Base-by-base conservation (phyloP, 2,329 filamentous ascomycete species). In the Claviceps fusiformis region DNA sequence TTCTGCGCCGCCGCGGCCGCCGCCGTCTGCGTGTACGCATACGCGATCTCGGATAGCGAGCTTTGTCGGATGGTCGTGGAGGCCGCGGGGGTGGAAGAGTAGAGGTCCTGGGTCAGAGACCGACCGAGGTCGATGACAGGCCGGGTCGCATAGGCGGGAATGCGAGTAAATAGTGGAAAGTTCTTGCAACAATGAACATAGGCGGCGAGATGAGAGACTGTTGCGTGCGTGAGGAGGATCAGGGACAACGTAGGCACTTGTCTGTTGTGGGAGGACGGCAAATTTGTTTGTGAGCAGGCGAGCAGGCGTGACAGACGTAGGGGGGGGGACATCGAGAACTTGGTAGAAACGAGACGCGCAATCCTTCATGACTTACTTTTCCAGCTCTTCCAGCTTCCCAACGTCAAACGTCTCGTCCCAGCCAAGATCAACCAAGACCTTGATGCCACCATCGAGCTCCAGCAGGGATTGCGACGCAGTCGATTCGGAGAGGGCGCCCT, bases 171-270 rank as follows among this genome's bases (percentile, higher is more conserved):
- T 50, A 89, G 78, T 49, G 93, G 90, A 59, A 97, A 87, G 69
- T 96, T 86, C 71, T 95, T 95, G 83, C 93, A 97, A 75, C 91
- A 96, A 70, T 97, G 91, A 47, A 89, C 91, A 68, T 89, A 96
- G 57, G 93, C 93, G 61, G 89, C 92, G 55, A 98, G 80, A 72
- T 98, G 93, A 53, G 89, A 83, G 53, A 89, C 81, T 0, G 92
- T 98, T 59, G 93, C 88, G 69, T 98, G 93, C 1, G 93, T 98
- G 61, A 98, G 80, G 45, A 98, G 87, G 64, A 98, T 86, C 62
- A 98, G 78, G 3, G 93, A 97, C 47, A 98, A 79, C 0, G 92
- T 95, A 27, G 92, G 88, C 10, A 95, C 82, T 75, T 95, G 88
- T 75, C 89, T 93, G n/a, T 41, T 17, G 13, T 3, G 15, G 17